Evolutionary conservation across 495 filamentous ascomycete species (phyloP), one percentile per base, ranked within the genome.

Genomic region (Penicillium macrosclerotiorum): DNA sequence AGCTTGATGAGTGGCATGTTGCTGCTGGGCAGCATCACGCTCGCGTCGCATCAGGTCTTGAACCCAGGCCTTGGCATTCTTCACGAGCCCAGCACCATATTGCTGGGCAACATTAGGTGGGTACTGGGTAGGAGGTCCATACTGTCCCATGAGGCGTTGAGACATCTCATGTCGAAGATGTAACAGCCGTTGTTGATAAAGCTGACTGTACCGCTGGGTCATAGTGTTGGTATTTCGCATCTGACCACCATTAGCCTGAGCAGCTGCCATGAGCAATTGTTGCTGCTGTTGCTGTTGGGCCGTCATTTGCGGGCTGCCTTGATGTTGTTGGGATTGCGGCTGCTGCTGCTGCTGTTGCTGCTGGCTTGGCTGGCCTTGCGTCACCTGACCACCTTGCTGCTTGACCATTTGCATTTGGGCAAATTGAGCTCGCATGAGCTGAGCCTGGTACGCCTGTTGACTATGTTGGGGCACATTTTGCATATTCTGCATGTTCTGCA

Each of bases 381-480:
- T 36, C 34, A 62, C 52, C 27, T 69, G 65, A 34, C 71, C 68
- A 24, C 59, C 58, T 17, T 65, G 61, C n/a, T 70, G 68, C 35
- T 71, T 68, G 9, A 60, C 61, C 47, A 67, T 62, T 25, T 73
- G 70, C 63, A 71, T 59, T 37, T 73, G 70, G 9, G 54, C 52
- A 33, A 65, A 63, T 49, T 73, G 70, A 25, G 65, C 59, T 3
- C 66, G 70, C 56, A 71, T 65, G 35, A 71, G 52, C 37, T 74
- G 69, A 3, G 62, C 53, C 42, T 75, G 74, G 29, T 79, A 72
- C 3, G 68, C 66, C 41, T 78, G 73, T 23, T 74, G 71, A n/a
- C 64, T 60, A 4, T 61, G 63, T 29, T 66, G 63, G 18, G 63
- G 59, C 22, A 66, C 55, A 41, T 56, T 60, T 37, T 68, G 65